Evolutionary conservation across 441 rosid species (phyloP).

Genomic region (Euphorbia celastroides): DNA sequence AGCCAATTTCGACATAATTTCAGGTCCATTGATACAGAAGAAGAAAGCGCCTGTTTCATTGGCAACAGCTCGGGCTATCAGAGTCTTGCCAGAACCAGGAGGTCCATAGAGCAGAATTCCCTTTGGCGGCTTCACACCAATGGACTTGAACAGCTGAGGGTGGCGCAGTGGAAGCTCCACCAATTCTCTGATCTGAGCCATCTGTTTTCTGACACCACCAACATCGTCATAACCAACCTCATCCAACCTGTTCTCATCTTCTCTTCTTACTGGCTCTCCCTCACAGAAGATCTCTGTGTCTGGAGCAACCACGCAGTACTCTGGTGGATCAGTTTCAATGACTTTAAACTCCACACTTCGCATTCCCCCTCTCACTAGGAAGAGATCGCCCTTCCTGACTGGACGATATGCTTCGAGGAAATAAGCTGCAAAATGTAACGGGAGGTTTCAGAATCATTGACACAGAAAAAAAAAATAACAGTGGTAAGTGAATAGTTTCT

Average conservation of each 20-base stretch:
- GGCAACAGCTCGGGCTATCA: constrained; percentile 26
- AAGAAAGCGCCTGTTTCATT: constrained; percentile 24
- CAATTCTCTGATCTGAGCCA: constrained; percentile 22
- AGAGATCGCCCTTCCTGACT: constrained; percentile 40
- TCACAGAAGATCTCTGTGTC: constrained; percentile 22
- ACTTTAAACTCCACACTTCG: constrained; percentile 60
- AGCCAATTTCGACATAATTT: constrained; percentile 21
- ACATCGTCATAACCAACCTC: constrained; percentile 24
- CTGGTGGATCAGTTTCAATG: constrained; percentile 32
- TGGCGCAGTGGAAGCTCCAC: constrained; percentile 23
- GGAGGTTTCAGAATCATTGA: background rate
- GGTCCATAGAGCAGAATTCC: constrained; percentile 27
- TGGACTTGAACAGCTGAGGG: constrained; percentile 19
- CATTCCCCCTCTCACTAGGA: constrained; percentile 56
- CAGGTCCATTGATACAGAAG: constrained; percentile 17
- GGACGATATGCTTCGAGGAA: constrained; percentile 68
- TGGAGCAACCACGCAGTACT: constrained; percentile 23
- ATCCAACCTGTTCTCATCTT: constrained; percentile 20
- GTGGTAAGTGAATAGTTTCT: background rate
- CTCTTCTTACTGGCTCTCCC: constrained; percentile 21
- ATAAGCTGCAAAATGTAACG: constrained; percentile 36
- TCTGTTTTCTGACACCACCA: constrained; percentile 23
- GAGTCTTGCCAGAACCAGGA: constrained; percentile 27
- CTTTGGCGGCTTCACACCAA: constrained; percentile 20
- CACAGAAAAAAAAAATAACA: background rate